Evolutionary conservation across 2,329 filamentous ascomycete genomes (phyloP).

Genomic region (Colletotrichum echinochloae): DNA sequence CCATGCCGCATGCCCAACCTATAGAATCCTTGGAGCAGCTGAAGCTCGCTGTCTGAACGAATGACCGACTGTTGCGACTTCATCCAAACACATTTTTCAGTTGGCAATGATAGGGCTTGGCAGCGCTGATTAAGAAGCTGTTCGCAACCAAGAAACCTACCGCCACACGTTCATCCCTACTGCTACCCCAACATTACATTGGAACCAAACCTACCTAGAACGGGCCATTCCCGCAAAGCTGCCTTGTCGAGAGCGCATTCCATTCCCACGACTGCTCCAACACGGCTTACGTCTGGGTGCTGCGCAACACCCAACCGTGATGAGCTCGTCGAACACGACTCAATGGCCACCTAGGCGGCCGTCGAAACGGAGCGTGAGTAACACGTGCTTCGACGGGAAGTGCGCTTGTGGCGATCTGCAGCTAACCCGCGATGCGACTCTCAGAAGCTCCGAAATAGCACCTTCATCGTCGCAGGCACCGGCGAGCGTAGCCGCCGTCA

Average conservation of each 20-base stretch:
- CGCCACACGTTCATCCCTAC: constrained; percentile 21
- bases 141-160: background rate
- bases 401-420: background rate
- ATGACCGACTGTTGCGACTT: constrained; percentile 17
- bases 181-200: constrained; percentile 9
- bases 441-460: constrained; percentile 85
- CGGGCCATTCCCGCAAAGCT: constrained; percentile 13
- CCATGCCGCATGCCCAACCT: constrained; percentile 12
- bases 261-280: constrained; percentile 46
- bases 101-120: constrained; percentile 21
- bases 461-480: constrained; percentile 86
- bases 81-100: constrained; percentile 25
- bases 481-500: constrained; percentile 85
- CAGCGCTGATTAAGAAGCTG: background rate
- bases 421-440: constrained; percentile 22
- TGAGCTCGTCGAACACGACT: constrained; percentile 40
- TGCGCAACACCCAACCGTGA: constrained; percentile 39
- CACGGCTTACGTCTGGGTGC: constrained; percentile 34
- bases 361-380: constrained; percentile 60
- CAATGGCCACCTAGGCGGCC: constrained; percentile 57
- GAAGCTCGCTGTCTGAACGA: background rate
- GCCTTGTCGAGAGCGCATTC: constrained; percentile 41
- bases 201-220: constrained; percentile 4
- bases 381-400: constrained; percentile 6
- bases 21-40: constrained; percentile 15